phyloP scores from a whole-genome alignment of 495 filamentous ascomycete genomes.

The Neurospora sp. region DNA sequence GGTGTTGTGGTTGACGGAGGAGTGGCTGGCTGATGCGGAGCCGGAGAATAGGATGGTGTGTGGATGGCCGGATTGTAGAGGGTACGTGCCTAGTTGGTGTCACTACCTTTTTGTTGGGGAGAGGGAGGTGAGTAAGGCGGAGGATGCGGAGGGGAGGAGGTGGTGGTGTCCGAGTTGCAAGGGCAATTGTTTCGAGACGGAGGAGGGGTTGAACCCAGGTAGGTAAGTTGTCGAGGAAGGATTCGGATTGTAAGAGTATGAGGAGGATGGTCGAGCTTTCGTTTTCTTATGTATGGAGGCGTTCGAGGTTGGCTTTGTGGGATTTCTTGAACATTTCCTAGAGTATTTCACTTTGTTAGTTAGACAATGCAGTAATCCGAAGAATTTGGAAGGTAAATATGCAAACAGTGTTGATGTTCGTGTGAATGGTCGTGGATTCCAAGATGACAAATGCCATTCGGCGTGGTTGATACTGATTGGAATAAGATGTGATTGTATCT shows the following conservation, averaged over 20 bases:
- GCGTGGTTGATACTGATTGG: too few species aligned
- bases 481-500: too few species aligned
- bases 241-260: neutral
- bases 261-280: neutral
- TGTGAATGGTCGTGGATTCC: too few species aligned
- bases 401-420: too few species aligned
- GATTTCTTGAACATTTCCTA: too few species aligned
- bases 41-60: neutral
- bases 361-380: too few species aligned
- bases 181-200: conserved; percentile 1
- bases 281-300: neutral
- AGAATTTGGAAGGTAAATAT: too few species aligned
- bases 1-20: conserved; percentile 1
- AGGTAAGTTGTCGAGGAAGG: neutral
- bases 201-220: neutral
- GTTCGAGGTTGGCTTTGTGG: too few species aligned
- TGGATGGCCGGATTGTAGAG: conserved; percentile 12
- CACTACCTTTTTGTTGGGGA: neutral
- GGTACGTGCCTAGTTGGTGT: conserved; percentile 3
- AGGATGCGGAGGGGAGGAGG: neutral
- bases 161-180: conserved; percentile 7
- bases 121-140: neutral
- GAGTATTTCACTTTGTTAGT: too few species aligned
- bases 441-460: too few species aligned
- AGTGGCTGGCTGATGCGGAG: neutral